These are phyloP conservation scores for Heteromeles arbutifolia DNA, from an alignment of 306 rosid species.

Conservation along the genomic window DNA sequence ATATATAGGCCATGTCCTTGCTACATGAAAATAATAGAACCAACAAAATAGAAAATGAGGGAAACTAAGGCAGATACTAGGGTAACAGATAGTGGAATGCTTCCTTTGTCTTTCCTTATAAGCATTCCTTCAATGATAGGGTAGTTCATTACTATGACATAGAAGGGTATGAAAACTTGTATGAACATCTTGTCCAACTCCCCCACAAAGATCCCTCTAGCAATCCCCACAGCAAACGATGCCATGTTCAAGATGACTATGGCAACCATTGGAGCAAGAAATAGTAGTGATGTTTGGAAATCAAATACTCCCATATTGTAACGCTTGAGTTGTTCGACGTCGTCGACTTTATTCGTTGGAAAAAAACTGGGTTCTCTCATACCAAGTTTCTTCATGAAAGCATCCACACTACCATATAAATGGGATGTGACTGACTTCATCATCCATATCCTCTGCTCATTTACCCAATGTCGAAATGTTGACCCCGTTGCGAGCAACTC, in stretches of 20 bases:
- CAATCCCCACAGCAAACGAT: constrained; percentile 37
- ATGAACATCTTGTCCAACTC: constrained; percentile 16
- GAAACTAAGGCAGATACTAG: not conserved
- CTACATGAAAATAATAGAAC: constrained; percentile 10
- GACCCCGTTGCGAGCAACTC: constrained; percentile 48
- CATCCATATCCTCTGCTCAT: constrained; percentile 66
- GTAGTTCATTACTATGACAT: constrained; percentile 4
- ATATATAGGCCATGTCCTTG: not conserved
- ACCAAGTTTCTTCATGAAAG: constrained; percentile 45
- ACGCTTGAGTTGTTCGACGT: constrained; percentile 29
- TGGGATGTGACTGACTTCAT: constrained; percentile 38
- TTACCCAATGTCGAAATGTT: constrained; percentile 30
- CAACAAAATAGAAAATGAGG: not conserved
- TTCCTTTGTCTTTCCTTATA: constrained; percentile 24
- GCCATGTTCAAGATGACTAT: constrained; percentile 37
- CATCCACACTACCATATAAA: constrained; percentile 51
- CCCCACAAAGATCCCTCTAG: constrained; percentile 22
- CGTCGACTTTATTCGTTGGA: constrained; percentile 52
- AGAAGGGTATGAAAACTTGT: constrained; percentile 18
- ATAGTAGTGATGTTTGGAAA: constrained; percentile 42
- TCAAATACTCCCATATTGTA: constrained; percentile 49
- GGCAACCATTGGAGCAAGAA: constrained; percentile 50
- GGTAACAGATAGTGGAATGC: constrained; percentile 13
- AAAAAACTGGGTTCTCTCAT: constrained; percentile 44
- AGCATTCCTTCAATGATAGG: constrained; percentile 29